phyloP scores from a whole-genome alignment of 177 flowering plant genomes.

The Vitis hybrid region DNA sequence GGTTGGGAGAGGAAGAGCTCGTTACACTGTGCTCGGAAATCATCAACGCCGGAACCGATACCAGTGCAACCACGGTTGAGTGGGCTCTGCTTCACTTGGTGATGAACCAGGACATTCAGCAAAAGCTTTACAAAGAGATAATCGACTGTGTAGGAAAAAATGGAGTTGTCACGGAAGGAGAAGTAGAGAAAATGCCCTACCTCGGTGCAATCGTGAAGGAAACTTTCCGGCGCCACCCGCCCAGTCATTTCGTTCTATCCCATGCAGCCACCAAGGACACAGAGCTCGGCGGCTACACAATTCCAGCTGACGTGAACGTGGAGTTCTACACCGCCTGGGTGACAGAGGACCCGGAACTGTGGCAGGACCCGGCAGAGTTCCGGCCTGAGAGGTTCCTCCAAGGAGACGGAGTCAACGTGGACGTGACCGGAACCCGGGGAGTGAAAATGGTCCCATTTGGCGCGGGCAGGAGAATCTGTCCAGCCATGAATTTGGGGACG shows the following conservation, averaged over 20 bases:
- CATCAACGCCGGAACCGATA: slow-evolving; percentile 89
- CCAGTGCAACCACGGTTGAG: slow-evolving; percentile 75
- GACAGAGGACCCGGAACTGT: slow-evolving; percentile 65
- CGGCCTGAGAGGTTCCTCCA: slow-evolving; percentile 84
- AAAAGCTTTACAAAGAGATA: slow-evolving; percentile 64
- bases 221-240: slow-evolving; percentile 85
- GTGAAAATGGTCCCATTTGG: slow-evolving; percentile 90
- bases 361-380: slow-evolving; percentile 74
- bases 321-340: slow-evolving; percentile 88
- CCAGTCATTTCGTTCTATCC: slow-evolving; percentile 75
- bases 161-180: slow-evolving; percentile 42
- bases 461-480: slow-evolving; percentile 85
- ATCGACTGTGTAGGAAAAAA: slow-evolving; percentile 48
- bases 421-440: slow-evolving; percentile 68
- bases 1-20: slow-evolving; percentile 65
- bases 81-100: slow-evolving; percentile 87
- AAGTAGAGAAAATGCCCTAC: slow-evolving; percentile 67
- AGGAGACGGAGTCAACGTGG: slow-evolving; percentile 76
- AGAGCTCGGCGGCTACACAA: slow-evolving; percentile 65
- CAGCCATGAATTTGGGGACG: slow-evolving; percentile 68
- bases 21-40: slow-evolving; percentile 78
- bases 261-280: slow-evolving; percentile 67
- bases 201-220: slow-evolving; percentile 76
- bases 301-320: slow-evolving; percentile 65
- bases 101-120: slow-evolving; percentile 58